Percentiles rank a stretch among this genome's conserved stretches.
These are phyloP conservation scores for Taxawa tesnikishii DNA, from an alignment of 2,329 filamentous ascomycete species.

Conservation along the genomic window DNA sequence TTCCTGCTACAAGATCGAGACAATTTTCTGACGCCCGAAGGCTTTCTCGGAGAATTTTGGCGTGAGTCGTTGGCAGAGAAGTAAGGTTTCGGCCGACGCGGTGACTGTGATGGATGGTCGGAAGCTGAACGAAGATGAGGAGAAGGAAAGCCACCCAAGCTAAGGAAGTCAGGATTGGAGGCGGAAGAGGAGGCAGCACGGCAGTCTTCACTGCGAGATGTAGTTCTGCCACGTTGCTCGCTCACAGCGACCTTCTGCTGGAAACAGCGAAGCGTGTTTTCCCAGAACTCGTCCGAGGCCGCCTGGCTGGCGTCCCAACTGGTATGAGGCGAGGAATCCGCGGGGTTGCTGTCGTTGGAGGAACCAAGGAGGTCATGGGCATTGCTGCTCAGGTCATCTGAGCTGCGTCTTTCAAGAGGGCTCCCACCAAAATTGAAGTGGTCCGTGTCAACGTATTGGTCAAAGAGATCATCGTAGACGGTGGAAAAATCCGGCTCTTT, in stretches of 20 bases:
- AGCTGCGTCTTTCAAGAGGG: constrained; percentile 35
- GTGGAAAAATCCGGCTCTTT: constrained; percentile 44
- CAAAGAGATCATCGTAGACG: constrained; percentile 49
- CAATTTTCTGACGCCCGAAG: constrained; percentile 3
- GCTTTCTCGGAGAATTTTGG: neutral
- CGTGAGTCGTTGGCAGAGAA: constrained; percentile 1
- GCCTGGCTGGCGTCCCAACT: neutral
- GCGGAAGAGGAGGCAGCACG: constrained; percentile 11
- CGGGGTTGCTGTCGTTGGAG: neutral
- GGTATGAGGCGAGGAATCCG: neutral
- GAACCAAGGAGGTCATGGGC: neutral
- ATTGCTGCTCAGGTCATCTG: constrained; percentile 31
- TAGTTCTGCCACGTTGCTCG: constrained; percentile 29
- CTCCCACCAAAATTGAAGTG: constrained; percentile 37
- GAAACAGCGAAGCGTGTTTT: constrained; percentile 38
- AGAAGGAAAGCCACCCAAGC: constrained; percentile 20
- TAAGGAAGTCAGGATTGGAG: constrained; percentile 22
- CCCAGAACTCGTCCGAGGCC: constrained; percentile 36
- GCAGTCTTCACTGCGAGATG: constrained; percentile 4
- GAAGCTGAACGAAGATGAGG: constrained; percentile 10
- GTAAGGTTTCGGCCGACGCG: neutral
- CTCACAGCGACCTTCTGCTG: constrained; percentile 33
- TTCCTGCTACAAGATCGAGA: constrained; percentile 1
- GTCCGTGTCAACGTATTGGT: constrained; percentile 46
- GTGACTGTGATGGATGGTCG: constrained; percentile 1